phyloP scores from a whole-genome alignment of 345 rosid species.

The Trapa incisa region DNA sequence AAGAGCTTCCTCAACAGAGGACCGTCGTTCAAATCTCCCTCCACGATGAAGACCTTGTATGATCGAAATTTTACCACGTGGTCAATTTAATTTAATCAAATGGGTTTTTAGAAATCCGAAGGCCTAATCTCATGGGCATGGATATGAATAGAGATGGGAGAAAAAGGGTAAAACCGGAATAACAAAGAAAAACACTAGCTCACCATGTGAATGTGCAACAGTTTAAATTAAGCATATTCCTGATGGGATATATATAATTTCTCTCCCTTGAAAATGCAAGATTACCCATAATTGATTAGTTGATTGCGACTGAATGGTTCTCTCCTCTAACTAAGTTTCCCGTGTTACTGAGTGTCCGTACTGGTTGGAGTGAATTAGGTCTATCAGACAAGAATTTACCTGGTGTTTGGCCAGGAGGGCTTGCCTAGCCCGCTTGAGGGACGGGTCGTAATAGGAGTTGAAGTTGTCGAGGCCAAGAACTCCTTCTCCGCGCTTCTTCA shows the following conservation, averaged over 20 bases:
- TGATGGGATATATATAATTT: too few species aligned
- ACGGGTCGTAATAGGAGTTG: conserved; percentile 61
- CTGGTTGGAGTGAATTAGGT: background rate
- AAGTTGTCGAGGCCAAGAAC: conserved; percentile 73
- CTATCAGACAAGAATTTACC: conserved; percentile 8
- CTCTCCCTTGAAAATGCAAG: too few species aligned
- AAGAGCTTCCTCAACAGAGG: conserved; percentile 50
- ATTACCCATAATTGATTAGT: too few species aligned
- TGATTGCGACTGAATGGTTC: too few species aligned
- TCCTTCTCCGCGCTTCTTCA: conserved; percentile 71
- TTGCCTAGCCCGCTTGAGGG: conserved; percentile 60
- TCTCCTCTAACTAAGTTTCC: too few species aligned
- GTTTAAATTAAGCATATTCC: too few species aligned
- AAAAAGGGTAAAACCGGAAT: background rate
- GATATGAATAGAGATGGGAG: too few species aligned
- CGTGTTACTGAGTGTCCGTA: background rate
- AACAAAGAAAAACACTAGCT: background rate
- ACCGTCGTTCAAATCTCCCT: conserved; percentile 65
- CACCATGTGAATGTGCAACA: background rate
- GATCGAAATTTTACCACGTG: too few species aligned
- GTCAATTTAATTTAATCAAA: too few species aligned
- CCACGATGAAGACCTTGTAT: conserved; percentile 31
- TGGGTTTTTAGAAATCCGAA: too few species aligned
- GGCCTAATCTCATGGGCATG: too few species aligned
- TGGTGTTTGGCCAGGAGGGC: conserved; percentile 39